Base-by-base conservation (phyloP, 805 yeast genomes). In the Wickerhamiella siamensis region DNA sequence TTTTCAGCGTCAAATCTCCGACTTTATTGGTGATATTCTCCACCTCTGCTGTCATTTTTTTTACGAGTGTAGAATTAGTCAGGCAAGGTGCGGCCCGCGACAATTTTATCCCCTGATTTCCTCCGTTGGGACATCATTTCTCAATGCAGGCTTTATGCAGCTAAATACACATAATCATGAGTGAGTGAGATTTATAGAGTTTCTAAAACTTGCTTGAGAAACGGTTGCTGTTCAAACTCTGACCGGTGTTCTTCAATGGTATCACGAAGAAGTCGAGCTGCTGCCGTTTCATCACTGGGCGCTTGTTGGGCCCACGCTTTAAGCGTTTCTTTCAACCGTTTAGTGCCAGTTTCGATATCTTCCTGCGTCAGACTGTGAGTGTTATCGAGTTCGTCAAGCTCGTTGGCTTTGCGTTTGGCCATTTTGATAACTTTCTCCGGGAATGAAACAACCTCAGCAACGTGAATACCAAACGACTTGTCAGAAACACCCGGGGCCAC, bases 401-500 rank as follows among this genome's bases (percentile, higher is more conserved):
- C 97, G 4, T 71, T 66, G 0, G 96, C 94, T 59, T 88, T 88
- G 46, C 97, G 73, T 56, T 88, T 91, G 6, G 98, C 95, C 97
- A 91, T 91, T 43, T 74, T 71, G 38, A 91, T 76, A 39, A 91
- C 91, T 60, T 91, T 91, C 19, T 67, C 64, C 2, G 97, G 98
- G 60, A 91, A 91, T 51, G 83, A 80, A 16, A 88, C 97, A 24
- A 88, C 77, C 61, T 91, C 96, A 0, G 97, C 97, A 36, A 91
- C 98, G 58, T 91, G 94, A 38, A 91, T 87, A 61, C 98, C 98
- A 63, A 91, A 91, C 0, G 96, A 86, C 60, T 87, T 91, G 59
- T 84, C 95, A 2, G 94, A 79, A 39, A 87, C 75, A n/a, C 98
- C 98, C 1, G 83, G 82, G 51, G 84, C 95, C n/a, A 91, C 97